These are phyloP conservation scores for Kurtzmaniella quercitrusa DNA, from an alignment of 1,139 yeast genomes.

Conservation along the genomic window DNA sequence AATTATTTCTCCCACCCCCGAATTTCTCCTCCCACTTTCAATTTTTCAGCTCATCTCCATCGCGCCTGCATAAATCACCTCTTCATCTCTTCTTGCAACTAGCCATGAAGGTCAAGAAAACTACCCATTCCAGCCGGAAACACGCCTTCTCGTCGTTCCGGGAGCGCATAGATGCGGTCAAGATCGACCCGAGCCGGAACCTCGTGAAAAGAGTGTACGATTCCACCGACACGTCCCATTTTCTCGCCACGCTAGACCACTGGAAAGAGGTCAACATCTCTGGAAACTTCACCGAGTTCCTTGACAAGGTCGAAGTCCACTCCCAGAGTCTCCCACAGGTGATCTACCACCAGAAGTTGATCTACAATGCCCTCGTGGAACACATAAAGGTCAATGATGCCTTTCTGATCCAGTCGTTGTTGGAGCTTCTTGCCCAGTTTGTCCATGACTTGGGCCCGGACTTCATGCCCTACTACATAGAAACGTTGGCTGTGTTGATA, in stretches of 20 bases:
- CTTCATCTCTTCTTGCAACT: background rate
- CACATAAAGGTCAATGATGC: slow-evolving; percentile 57
- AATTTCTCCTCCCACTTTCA: background rate
- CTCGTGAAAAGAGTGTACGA: slow-evolving; percentile 64
- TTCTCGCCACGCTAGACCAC: slow-evolving; percentile 71
- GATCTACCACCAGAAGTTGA: slow-evolving; percentile 61
- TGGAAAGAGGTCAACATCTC: slow-evolving; percentile 89
- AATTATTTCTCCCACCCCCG: too few relatives aligned
- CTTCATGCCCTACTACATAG: slow-evolving; percentile 64
- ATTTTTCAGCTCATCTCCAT: background rate
- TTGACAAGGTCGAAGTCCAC: slow-evolving; percentile 48
- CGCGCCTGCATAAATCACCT: background rate
- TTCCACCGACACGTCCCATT: slow-evolving; percentile 71
- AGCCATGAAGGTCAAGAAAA: slow-evolving; percentile 20
- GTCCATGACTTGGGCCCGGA: slow-evolving; percentile 93
- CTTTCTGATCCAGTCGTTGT: slow-evolving; percentile 71
- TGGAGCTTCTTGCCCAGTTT: slow-evolving; percentile 80
- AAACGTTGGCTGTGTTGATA: slow-evolving; percentile 49
- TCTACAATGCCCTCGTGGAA: slow-evolving; percentile 50
- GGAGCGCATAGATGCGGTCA: slow-evolving; percentile 78
- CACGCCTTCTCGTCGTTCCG: slow-evolving; percentile 71
- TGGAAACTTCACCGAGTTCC: slow-evolving; percentile 63
- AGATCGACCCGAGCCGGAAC: slow-evolving; percentile 76
- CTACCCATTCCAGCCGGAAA: slow-evolving; percentile 54
- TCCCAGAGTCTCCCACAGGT: slow-evolving; percentile 78